Evolutionary conservation across 768 basidiomycete genomes (phyloP), one percentile per base, ranked within the genome.

Genomic region (Xerocomellus chrysenteron): DNA sequence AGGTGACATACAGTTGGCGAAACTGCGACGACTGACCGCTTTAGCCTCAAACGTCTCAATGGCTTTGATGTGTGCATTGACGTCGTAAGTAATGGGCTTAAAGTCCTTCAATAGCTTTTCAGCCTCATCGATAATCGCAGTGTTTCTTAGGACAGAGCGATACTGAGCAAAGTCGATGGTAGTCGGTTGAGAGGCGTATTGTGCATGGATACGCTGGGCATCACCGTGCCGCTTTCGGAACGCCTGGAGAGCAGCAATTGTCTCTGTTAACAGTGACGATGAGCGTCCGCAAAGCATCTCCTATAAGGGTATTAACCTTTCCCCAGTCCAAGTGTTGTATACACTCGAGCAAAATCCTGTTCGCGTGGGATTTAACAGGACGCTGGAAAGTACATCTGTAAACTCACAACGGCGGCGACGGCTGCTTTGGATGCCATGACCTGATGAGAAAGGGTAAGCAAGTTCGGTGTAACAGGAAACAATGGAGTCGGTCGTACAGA

Each of bases 31-130:
- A 60, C 88, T 64, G 64, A 98, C 96, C 59, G 97, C 97, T 77
- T 95, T 97, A 58, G 84, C 81, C 82, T 98, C 92, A 74, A 99
- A 99, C 48, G 92, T 87, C 71, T 96, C 94, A 66, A 99, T 97
- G 44, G 92, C 94, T 76, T 94, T 96, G 75, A 97, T 71, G 74
- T 95, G 92, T 52, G 90, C 80, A 65, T 75, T 76, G 56, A 94
- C 90, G 69, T 99, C 96, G 75, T 98, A 98, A 2, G 92, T 89
- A 50, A 93, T 87, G 36, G 97, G 92, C 77, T 96, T 97, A 82
- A 97, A 98, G 35, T 84, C 84, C 58, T 80, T 86, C 65, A 97
- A 73, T 50, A 88, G 73, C 77, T 93, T 95, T 81, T 98, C 95
- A 12, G 90, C 90, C 73, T 97, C 91, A 65, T 92, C 89, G 51